Conservation (phyloP, 208 protist genomes). For the Trichomonas gallinae region DNA sequence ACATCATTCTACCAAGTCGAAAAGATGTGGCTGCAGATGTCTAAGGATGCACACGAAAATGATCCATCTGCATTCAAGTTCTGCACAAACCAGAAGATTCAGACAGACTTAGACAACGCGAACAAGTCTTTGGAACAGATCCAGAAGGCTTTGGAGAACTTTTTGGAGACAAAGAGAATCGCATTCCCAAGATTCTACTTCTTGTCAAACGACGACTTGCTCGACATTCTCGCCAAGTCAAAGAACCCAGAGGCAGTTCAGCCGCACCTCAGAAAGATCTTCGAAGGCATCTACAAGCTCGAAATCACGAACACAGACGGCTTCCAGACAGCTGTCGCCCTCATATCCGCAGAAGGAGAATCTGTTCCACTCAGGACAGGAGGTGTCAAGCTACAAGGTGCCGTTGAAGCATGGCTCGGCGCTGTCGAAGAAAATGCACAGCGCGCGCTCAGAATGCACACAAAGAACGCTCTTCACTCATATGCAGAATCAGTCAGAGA, state of each 20-base stretch:
- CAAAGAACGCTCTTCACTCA: background rate
- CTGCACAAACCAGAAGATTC: background rate
- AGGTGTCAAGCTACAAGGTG: slow-evolving; percentile 64
- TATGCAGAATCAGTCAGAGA: slow-evolving; percentile 44
- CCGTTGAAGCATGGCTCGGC: slow-evolving; percentile 84
- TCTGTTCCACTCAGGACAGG: slow-evolving; percentile 69
- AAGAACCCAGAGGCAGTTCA: slow-evolving; percentile 44
- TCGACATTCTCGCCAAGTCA: slow-evolving; percentile 77
- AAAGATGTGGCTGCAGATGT: slow-evolving; percentile 44
- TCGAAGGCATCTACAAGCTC: slow-evolving; percentile 36
- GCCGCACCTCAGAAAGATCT: slow-evolving; percentile 48
- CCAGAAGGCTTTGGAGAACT: slow-evolving; percentile 82
- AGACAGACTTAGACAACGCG: background rate
- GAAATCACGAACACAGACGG: slow-evolving; percentile 27
- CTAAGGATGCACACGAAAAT: background rate
- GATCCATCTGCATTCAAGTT: slow-evolving; percentile 15
- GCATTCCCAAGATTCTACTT: slow-evolving; percentile 56
- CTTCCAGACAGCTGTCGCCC: slow-evolving; percentile 26
- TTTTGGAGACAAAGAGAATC: slow-evolving; percentile 55
- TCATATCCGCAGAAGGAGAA: slow-evolving; percentile 81
- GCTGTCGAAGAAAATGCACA: slow-evolving; percentile 60
- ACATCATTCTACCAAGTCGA: slow-evolving; percentile 33
- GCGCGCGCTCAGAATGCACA: background rate
- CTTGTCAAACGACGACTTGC: slow-evolving; percentile 65
- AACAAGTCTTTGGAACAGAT: slow-evolving; percentile 75